phyloP scores from a whole-genome alignment of 2,329 filamentous ascomycete genomes.

The Coleophoma cylindrospora region DNA sequence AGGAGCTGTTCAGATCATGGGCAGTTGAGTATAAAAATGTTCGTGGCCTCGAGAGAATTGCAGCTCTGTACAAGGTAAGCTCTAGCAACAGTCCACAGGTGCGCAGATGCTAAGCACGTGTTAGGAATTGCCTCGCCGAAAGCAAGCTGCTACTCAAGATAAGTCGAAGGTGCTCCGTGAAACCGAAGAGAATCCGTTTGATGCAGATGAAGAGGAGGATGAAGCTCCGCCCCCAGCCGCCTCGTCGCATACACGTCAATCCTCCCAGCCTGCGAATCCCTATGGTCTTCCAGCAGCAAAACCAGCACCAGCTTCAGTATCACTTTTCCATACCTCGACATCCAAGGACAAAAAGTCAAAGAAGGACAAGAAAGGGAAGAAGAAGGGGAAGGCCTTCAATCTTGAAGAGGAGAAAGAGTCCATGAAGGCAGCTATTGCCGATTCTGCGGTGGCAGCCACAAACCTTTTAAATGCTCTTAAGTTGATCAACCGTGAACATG shows the following conservation, averaged over 20 bases:
- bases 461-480: slow-evolving; percentile 85
- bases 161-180: slow-evolving; percentile 80
- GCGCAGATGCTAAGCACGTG: slow-evolving; percentile 5
- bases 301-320: slow-evolving; percentile 5
- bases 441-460: slow-evolving; percentile 83
- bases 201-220: slow-evolving; percentile 58
- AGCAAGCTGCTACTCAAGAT: slow-evolving; percentile 69
- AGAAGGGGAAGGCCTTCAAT: slow-evolving; percentile 61
- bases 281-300: not conserved
- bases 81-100: slow-evolving; percentile 1
- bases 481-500: slow-evolving; percentile 82
- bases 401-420: slow-evolving; percentile 82
- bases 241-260: not conserved
- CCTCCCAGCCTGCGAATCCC: slow-evolving; percentile 5
- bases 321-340: slow-evolving; percentile 4
- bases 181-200: slow-evolving; percentile 67
- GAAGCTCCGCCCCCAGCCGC: slow-evolving; percentile 23
- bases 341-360: slow-evolving; percentile 28
- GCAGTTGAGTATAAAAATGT: slow-evolving; percentile 74
- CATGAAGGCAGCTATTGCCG: slow-evolving; percentile 85
- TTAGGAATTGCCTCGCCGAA: slow-evolving; percentile 58
- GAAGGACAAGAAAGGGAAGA: slow-evolving; percentile 34
- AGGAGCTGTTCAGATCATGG: slow-evolving; percentile 83
- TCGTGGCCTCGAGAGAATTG: slow-evolving; percentile 73
- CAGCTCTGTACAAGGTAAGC: slow-evolving; percentile 65